Percentiles rank a stretch among this genome's conserved stretches.
Conservation (phyloP, 2,329 filamentous ascomycete species). For the Gaeumannomyces sp. region DNA sequence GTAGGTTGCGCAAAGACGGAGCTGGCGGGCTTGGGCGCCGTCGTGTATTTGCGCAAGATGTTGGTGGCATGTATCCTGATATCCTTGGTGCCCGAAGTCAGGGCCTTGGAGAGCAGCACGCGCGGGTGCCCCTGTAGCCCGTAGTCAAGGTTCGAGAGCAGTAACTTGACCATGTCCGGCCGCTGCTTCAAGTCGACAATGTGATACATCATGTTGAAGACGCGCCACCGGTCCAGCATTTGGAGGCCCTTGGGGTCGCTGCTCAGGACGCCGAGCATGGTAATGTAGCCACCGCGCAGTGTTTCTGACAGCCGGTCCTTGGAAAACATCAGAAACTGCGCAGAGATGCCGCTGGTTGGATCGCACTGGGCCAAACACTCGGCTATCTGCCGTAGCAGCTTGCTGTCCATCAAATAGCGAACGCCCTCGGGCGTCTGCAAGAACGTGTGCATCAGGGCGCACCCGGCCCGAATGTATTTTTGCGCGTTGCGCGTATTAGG, state of each 20-base stretch:
- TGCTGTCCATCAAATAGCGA: conserved; percentile 83
- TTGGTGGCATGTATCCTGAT: conserved; percentile 89
- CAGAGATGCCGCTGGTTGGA: conserved; percentile 69
- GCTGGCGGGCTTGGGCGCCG: conserved; percentile 35
- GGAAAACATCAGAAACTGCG: conserved; percentile 84
- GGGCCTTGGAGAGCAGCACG: conserved; percentile 85
- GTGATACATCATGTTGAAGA: conserved; percentile 99
- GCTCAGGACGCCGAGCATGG: conserved; percentile 82
- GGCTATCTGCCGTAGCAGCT: conserved; percentile 85
- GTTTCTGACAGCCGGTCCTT: conserved; percentile 78
- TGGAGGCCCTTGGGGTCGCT: conserved; percentile 75
- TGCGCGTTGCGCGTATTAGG: conserved; percentile 89
- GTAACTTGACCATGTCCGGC: conserved; percentile 81
- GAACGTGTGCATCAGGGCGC: conserved; percentile 78
- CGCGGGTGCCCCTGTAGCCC: conserved; percentile 81
- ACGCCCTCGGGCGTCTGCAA: conserved; percentile 80
- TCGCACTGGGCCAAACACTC: conserved; percentile 96
- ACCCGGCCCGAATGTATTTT: conserved; percentile 86
- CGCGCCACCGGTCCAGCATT: conserved; percentile 92
- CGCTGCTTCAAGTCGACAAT: conserved; percentile 88
- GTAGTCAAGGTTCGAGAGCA: conserved; percentile 91
- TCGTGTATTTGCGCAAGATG: conserved; percentile 80
- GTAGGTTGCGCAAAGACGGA: conserved; percentile 16
- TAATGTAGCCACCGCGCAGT: conserved; percentile 87
- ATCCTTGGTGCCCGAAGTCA: conserved; percentile 85